These are phyloP conservation scores for Alnus rubra DNA, from an alignment of 306 rosid species.

Conservation along the genomic window DNA sequence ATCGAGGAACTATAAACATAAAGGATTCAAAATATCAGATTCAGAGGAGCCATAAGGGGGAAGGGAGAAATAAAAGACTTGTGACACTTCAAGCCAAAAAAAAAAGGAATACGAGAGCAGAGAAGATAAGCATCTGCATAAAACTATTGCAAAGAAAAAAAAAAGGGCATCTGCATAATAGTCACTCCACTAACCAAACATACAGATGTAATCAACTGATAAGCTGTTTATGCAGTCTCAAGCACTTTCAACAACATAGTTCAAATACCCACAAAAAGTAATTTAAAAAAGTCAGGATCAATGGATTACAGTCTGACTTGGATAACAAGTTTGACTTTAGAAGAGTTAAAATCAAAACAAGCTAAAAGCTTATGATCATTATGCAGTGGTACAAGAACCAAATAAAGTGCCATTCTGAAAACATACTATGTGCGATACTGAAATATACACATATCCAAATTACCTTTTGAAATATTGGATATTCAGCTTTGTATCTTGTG, in stretches of 20 bases:
- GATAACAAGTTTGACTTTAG: neutral
- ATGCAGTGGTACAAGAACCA: neutral
- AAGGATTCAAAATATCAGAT: no score
- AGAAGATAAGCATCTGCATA: neutral
- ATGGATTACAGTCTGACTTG: neutral
- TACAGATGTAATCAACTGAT: neutral
- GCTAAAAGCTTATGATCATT: neutral
- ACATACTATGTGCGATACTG: no score
- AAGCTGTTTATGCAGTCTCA: neutral
- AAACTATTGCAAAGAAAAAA: no score
- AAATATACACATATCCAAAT: no score
- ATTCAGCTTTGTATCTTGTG: no score
- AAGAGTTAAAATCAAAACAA: neutral
- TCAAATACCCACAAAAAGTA: neutral
- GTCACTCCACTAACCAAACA: neutral
- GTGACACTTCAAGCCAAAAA: no score
- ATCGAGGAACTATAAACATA: neutral
- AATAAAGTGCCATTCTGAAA: neutral
- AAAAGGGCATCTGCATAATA: neutral
- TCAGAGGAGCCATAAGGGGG: no score
- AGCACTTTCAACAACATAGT: neutral
- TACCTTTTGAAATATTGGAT: no score
- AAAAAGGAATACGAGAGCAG: neutral
- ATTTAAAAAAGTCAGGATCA: neutral
- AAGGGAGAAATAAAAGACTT: neutral